Evolutionary conservation across 306 rosid genomes (phyloP).

Genomic region (Trifolium fragiferum): DNA sequence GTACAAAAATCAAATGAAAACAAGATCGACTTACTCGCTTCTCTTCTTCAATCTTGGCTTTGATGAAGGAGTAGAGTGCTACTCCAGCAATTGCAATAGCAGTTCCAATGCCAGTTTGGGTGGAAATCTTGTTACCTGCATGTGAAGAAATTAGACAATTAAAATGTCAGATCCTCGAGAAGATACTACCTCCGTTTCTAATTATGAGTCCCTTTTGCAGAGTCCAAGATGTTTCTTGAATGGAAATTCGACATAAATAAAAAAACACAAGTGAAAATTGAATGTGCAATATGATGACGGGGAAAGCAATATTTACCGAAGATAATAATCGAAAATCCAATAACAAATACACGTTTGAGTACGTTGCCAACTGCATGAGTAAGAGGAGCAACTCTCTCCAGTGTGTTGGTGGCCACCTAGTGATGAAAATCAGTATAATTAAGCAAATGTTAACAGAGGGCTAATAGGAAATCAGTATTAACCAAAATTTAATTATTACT

Average conservation of each 20-base stretch:
- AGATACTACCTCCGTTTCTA: too few relatives aligned
- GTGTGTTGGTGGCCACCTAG: constrained; percentile 91
- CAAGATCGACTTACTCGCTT: constrained; percentile 79
- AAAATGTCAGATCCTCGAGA: constrained; percentile 10
- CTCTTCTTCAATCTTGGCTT: constrained; percentile 92
- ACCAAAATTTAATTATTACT: constrained; percentile 17
- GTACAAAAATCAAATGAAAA: constrained; percentile 20
- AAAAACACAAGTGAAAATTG: not conserved
- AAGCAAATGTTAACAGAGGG: not conserved
- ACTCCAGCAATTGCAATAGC: constrained; percentile 92
- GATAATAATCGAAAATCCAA: constrained; percentile 80
- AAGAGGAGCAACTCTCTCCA: constrained; percentile 98
- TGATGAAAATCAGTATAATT: constrained; percentile 8
- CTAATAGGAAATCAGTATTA: not conserved
- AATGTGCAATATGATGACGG: not conserved
- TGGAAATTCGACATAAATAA: not conserved
- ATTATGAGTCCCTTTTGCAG: too few relatives aligned
- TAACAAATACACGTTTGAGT: constrained; percentile 94
- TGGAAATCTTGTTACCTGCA: constrained; percentile 88
- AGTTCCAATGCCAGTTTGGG: constrained; percentile 95
- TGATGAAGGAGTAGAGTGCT: constrained; percentile 79
- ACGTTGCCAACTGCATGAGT: constrained; percentile 98
- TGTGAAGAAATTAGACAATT: constrained; percentile 27
- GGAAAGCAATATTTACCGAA: constrained; percentile 62
- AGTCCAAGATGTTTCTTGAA: too few relatives aligned